Base-by-base conservation (phyloP, 495 filamentous ascomycete genomes). In the Penicillium manginii region DNA sequence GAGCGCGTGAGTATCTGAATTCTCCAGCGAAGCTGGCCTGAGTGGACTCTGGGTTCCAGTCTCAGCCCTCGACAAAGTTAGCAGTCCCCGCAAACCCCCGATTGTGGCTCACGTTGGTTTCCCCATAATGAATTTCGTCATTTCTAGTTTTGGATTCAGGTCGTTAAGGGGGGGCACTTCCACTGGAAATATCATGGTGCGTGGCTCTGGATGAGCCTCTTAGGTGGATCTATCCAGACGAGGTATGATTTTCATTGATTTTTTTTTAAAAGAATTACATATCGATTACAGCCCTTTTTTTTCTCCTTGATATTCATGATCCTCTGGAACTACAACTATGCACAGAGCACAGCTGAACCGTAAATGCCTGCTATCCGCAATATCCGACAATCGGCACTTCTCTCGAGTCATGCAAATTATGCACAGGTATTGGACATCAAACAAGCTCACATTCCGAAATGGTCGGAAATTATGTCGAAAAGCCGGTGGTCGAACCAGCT, bases 41-140 rank as follows among this genome's bases (percentile, higher is more conserved):
- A 29, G 18, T 50, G 47, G 31, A 57, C 37, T 22, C 55, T 43
- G 4, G 17, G 7, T 18, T 57, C 55, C 55, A 51, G 18, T 26
- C 32, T 57, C 33, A 46, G 52, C 9, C 40, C 19, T 32, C 32
- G 49, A 50, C 42, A 45, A 45, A 45, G 42, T 45, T 45, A 45
- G 42, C 45, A 23, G 45, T 26, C 45, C 45, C 45, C 45, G 45
- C 45, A 47, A 23, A 23, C 15, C 45, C 45, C 45, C 45, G 45
- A 47, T 37, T 26, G 45, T 39, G 42, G 42, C 42, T 21, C 5
- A 21, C 14, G 42, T 45, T 10, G 35, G 35, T 17, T 43, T 18
- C 17, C 40, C 40, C 40, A 17, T 17, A 9, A 18, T 8, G 50
- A 52, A 40, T 52, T 15, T 47, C 45, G 45, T 47, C 50, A 32